Evolutionary conservation across 202 grass and related monocot genomes (phyloP).

Genomic region (Hordeum pubiflorum): DNA sequence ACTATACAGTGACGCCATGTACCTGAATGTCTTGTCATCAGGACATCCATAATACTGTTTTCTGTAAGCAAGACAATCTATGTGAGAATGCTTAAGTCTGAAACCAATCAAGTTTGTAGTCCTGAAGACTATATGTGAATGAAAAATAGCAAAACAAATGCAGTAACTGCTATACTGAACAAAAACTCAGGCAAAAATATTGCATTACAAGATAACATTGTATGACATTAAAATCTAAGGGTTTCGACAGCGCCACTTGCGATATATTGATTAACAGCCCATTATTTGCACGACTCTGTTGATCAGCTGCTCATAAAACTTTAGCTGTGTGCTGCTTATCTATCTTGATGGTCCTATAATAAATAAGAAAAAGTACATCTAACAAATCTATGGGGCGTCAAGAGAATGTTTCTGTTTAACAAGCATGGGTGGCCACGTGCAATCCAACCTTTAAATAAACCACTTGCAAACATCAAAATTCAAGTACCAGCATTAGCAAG

Average conservation of each 20-base stretch:
- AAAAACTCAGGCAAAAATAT: not conserved
- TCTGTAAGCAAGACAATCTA: conserved; percentile 44
- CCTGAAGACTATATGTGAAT: not conserved
- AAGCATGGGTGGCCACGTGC: not conserved
- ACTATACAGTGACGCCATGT: conserved; percentile 92
- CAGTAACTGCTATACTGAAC: not conserved
- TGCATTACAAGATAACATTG: not conserved
- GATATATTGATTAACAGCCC: not conserved
- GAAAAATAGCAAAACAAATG: conserved; percentile 3
- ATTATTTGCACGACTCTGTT: not conserved
- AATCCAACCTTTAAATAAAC: not conserved
- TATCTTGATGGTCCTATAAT: not conserved
- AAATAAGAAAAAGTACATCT: not conserved
- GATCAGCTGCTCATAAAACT: not conserved
- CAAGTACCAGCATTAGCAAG: conserved; percentile 1
- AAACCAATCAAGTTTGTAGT: conserved; percentile 11
- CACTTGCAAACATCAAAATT: conserved; percentile 5
- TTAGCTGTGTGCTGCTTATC: not conserved
- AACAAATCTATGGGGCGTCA: not conserved
- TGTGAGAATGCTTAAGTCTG: conserved; percentile 23
- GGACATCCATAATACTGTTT: conserved; percentile 77
- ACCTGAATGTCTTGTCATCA: conserved; percentile 76
- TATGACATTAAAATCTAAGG: not conserved
- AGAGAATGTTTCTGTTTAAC: not conserved
- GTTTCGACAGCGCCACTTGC: not conserved